Evolutionary conservation across 176 grass and related monocot genomes (phyloP), one percentile per base, ranked within the genome.

Genomic region (Cymbopogon citratus): DNA sequence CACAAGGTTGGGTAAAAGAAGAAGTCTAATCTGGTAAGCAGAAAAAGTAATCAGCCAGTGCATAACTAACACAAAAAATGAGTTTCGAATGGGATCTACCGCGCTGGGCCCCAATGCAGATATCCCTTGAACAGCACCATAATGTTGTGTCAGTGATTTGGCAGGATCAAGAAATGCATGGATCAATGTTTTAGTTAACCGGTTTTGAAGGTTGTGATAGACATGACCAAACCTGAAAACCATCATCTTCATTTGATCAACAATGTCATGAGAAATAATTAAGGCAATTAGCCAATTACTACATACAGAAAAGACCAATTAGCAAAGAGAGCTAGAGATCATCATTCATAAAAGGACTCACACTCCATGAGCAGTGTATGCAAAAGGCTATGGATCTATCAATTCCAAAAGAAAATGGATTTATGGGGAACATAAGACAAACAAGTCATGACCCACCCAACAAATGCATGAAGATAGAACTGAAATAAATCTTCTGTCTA

Each of bases 101-200:
- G 87, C 87, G 69, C 87, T 87, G 27, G 89, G 19, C 2, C 92
- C 96, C 45, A 95, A 83, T 80, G 91, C 96, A 88, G 92, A 92
- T 87, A 95, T 86, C 24, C 96, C 92, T 81, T 88, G 91, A 77
- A 99, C 87, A 68, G 96, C 96, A 88, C 92, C 96, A 82, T 99
- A 99, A 88, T 99, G 92, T 73, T 95, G 92, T 52, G 96, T 91
- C 85, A 99, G 80, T 83, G 96, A 87, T 92, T 95, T 99, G 28
- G 80, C 82, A 84, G 87, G 89, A 85, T 99, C 92, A 34, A 91
- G 88, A 95, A 99, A 95, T 85, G 92, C 92, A 80, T 93, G 85
- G 69, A 93, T 76, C 48, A 99, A 86, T 12, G 85, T 95, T 70
- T 80, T 91, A 57, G 91, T 90, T 75, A 95, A 69, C 19, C 95